Evolutionary conservation across 1,284 basidiomycete species (phyloP).

Genomic region (Ustilago shanxiensis): DNA sequence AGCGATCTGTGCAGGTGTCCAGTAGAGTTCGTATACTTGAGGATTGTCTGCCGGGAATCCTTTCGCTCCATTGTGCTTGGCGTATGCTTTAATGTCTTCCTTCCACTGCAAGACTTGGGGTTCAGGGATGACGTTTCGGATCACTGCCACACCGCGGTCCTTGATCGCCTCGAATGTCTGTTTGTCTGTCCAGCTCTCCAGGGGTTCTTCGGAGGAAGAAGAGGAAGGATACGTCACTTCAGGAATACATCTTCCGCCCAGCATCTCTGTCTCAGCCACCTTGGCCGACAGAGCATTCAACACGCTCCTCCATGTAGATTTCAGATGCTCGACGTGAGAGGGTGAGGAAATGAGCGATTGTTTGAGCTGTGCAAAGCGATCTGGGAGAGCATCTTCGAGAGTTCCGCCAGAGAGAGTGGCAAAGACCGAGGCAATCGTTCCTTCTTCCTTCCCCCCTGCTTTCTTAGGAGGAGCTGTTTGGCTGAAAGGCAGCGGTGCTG

Average conservation of each 20-base stretch:
- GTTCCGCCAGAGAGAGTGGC: slow-evolving; percentile 53
- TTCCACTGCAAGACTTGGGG: slow-evolving; percentile 48
- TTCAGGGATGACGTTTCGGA: slow-evolving; percentile 49
- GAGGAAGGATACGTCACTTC: slow-evolving; percentile 34
- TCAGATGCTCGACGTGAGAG: slow-evolving; percentile 32
- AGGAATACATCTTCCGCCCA: slow-evolving; percentile 41
- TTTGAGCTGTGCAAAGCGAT: slow-evolving; percentile 54
- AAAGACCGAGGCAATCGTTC: slow-evolving; percentile 60
- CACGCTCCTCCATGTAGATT: slow-evolving; percentile 40
- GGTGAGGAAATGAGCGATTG: slow-evolving; percentile 31
- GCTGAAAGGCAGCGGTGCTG: slow-evolving; percentile 8
- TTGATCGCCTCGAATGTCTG: slow-evolving; percentile 41
- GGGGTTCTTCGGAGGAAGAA: neutral
- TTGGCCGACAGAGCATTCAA: slow-evolving; percentile 30
- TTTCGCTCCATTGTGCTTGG: slow-evolving; percentile 45
- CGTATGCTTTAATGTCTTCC: slow-evolving; percentile 48
- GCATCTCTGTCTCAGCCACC: slow-evolving; percentile 21
- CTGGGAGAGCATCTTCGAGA: slow-evolving; percentile 51
- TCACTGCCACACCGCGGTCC: slow-evolving; percentile 50
- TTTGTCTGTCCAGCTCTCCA: slow-evolving; percentile 44
- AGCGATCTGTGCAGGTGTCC: slow-evolving; percentile 47
- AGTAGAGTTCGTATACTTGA: slow-evolving; percentile 63
- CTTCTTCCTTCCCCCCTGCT: slow-evolving; percentile 35
- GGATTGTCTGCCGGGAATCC: slow-evolving; percentile 59
- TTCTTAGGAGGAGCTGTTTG: neutral